These are phyloP conservation scores for Vitis hybrid DNA, from an alignment of 177 flowering plant genomes.

Conservation along the genomic window DNA sequence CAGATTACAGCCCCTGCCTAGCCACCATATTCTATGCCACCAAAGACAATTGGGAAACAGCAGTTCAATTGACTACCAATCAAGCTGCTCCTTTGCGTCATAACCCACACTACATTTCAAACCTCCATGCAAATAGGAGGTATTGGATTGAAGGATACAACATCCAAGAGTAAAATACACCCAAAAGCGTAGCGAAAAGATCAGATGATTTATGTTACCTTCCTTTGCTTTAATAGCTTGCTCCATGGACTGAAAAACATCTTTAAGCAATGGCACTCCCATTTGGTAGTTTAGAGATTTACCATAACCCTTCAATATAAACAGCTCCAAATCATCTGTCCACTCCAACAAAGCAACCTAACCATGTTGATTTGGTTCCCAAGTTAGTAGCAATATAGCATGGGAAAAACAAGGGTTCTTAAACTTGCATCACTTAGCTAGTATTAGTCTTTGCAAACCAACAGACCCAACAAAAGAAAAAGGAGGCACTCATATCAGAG, in stretches of 20 bases:
- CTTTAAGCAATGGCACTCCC: constrained; percentile 92
- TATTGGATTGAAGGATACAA: too few relatives aligned
- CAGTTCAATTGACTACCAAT: too few relatives aligned
- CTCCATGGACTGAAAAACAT: constrained; percentile 84
- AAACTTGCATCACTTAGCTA: too few relatives aligned
- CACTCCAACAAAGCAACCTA: constrained; percentile 85
- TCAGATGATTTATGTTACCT: constrained; percentile 40
- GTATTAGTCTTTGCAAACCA: too few relatives aligned
- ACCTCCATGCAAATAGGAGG: too few relatives aligned
- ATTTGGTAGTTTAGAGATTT: constrained; percentile 77
- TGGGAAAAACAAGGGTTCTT: neutral
- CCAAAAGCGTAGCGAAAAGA: neutral
- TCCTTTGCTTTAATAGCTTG: constrained; percentile 74
- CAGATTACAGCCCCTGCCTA: too few relatives aligned
- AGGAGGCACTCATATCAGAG: neutral
- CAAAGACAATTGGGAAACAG: too few relatives aligned
- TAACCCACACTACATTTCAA: too few relatives aligned
- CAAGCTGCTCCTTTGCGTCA: too few relatives aligned
- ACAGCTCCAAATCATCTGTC: constrained; percentile 88
- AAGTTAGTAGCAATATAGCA: neutral
- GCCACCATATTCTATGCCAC: too few relatives aligned
- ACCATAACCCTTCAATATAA: constrained; percentile 91
- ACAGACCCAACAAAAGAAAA: neutral
- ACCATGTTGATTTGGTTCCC: constrained; percentile 1
- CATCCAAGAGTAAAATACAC: too few relatives aligned